phyloP scores from a whole-genome alignment of 768 basidiomycete species.

The Tulasnella sp. region DNA sequence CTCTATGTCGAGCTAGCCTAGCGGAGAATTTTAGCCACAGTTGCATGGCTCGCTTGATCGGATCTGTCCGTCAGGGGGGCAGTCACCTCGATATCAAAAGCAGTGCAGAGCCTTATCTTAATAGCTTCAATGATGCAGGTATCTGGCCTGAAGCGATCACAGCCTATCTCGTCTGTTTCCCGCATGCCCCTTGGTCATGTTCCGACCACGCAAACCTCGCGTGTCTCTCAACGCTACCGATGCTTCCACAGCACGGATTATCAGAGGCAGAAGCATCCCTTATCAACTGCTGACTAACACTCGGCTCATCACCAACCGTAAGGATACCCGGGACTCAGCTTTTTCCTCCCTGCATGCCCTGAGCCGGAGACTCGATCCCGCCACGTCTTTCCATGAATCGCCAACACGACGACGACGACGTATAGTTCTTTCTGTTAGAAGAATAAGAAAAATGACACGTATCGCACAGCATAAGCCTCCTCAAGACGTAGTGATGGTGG shows the following conservation, averaged over 20 bases:
- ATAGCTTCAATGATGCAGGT: no score
- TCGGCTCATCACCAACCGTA: background rate
- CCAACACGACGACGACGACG: background rate
- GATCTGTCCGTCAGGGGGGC: no score
- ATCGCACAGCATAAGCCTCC: background rate
- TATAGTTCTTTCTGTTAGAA: no score
- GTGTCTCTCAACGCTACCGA: background rate
- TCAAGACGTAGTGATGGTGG: background rate
- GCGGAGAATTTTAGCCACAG: no score
- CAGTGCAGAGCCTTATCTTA: no score
- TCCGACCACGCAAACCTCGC: background rate
- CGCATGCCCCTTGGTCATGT: background rate
- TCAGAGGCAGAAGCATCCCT: background rate
- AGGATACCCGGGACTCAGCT: background rate
- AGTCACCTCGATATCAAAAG: no score
- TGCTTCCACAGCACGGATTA: background rate
- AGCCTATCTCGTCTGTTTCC: background rate
- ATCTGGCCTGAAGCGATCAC: background rate
- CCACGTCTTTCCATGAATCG: background rate
- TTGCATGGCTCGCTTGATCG: no score
- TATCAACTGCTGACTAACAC: background rate
- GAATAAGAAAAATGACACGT: background rate
- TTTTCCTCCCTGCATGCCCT: background rate
- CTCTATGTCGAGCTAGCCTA: no score
- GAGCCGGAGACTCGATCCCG: background rate